Evolutionary conservation across 441 rosid species (phyloP).

Genomic region (Eutrema salsugineum): DNA sequence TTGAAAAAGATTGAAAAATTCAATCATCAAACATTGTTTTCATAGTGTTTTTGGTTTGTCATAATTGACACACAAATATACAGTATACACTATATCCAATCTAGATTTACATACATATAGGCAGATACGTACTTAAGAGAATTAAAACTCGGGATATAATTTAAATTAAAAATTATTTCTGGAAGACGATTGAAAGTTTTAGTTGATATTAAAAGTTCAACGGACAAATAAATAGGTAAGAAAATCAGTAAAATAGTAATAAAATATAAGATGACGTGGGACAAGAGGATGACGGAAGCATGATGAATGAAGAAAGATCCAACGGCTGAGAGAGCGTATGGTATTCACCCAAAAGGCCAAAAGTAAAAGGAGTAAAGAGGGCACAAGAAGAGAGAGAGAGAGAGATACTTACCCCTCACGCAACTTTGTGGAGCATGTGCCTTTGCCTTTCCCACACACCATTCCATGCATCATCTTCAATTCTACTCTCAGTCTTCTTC

Average conservation of each 20-base stretch:
- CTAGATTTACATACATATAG: not conserved
- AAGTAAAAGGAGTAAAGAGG: not conserved
- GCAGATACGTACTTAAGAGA: not conserved
- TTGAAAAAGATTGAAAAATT: not conserved
- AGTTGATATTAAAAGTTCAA: too few relatives aligned
- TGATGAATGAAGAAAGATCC: slow-evolving; percentile 5
- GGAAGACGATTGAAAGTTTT: not conserved
- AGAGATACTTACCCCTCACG: slow-evolving; percentile 10
- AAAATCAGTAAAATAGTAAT: not conserved
- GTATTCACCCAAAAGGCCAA: not conserved
- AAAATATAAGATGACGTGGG: not conserved
- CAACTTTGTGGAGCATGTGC: slow-evolving; percentile 13
- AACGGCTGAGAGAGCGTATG: not conserved
- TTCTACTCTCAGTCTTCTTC: not conserved
- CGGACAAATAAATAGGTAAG: not conserved
- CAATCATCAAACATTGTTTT: not conserved
- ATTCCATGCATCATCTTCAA: slow-evolving; percentile 12
- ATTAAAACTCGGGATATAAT: not conserved
- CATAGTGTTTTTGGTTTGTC: not conserved
- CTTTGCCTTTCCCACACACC: slow-evolving; percentile 17
- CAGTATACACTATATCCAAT: not conserved
- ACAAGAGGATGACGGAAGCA: slow-evolving; percentile 6
- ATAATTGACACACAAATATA: not conserved
- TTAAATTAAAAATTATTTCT: too few relatives aligned
- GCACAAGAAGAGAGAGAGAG: not conserved